Evolutionary conservation across 2,329 filamentous ascomycete species (phyloP).

Genomic region (Penicillium crustosum): DNA sequence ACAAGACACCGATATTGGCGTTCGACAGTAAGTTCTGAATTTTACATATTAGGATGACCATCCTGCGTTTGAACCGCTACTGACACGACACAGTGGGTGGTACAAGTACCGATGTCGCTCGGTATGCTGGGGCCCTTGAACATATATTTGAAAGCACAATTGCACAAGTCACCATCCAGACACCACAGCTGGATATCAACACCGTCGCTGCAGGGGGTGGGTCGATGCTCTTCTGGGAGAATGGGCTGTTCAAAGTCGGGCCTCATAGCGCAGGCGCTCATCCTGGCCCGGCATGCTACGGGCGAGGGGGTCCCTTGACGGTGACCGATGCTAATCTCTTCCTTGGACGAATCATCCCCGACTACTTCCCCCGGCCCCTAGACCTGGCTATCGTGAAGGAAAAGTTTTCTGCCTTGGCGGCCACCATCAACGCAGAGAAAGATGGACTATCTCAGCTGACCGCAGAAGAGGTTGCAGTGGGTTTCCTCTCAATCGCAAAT

Average conservation of each 20-base stretch:
- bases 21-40: conserved; percentile 1
- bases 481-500: conserved; percentile 40
- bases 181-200: conserved; percentile 88
- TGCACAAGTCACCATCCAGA: conserved; percentile 71
- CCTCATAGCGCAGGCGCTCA: conserved; percentile 88
- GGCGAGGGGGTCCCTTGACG: conserved; percentile 83
- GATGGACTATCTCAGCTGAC: conserved; percentile 34
- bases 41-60: too few species aligned
- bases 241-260: conserved; percentile 85
- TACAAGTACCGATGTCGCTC: conserved; percentile 81
- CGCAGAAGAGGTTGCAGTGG: conserved; percentile 55
- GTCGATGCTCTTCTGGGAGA: conserved; percentile 73
- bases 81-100: conserved; percentile 63
- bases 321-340: conserved; percentile 91
- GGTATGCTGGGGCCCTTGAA: conserved; percentile 82
- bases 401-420: conserved; percentile 44
- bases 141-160: conserved; percentile 93
- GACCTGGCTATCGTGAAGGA: conserved; percentile 72
- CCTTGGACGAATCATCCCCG: conserved; percentile 77
- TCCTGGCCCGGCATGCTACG: conserved; percentile 86
- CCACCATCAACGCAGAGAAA: conserved; percentile 70
- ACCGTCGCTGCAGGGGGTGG: conserved; percentile 83
- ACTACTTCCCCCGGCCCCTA: conserved; percentile 85
- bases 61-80: too few species aligned
- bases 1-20: conserved; percentile 32